Base-by-base conservation (phyloP, 2,329 filamentous ascomycete genomes). In the Triangularia verruculosa region DNA sequence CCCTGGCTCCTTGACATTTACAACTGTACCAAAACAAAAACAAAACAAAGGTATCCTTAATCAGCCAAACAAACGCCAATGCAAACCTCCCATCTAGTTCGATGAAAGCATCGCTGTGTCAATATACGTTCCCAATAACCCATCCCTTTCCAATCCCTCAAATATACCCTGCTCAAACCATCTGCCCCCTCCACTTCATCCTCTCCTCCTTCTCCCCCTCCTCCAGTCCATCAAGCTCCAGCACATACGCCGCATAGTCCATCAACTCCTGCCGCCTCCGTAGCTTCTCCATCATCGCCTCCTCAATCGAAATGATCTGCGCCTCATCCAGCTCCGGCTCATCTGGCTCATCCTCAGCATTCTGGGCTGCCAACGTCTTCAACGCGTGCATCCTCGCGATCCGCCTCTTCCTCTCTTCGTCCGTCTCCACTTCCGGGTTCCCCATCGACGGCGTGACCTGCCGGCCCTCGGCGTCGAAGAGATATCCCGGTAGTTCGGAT, bases 401-500 rank as follows among this genome's bases (percentile, higher is more conserved):
- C 34, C 83, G 81, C 47, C 75, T 76, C 66, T 76, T 78, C 70
- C 74, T 78, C 2, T 83, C 81, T 15, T 76, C 70, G 0, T 78
- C 70, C 61, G 79, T 80, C 69, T 87, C 84, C n/a, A 82, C 64
- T 60, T 76, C 68, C 71, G 87, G 84, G 25, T 79, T 74, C n/a
- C 71, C 72, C 20, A 88, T 74, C 12, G 82, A 86, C 0, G 86
- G 85, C 5, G 86, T 89, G 32, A 88, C 80, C 72, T 87, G 84
- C 7, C 77, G 76, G 13, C 85, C 86, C 13, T 79, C 66, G 30
- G 74, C 70, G 60, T 86, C 82, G 59, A 82, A 80, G 0, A 88
- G 77, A 69, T 83, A 88, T 22, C 70, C 66, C 0, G 83, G 83
- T 9, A 83, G 64, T 28, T 30, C 8, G 24, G 15, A 15, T 17